A percentile compares a stretch with the other conserved stretches of the same genome.
Conservation (phyloP, 1,284 basidiomycete species). For the Hortiboletus rubellus region DNA sequence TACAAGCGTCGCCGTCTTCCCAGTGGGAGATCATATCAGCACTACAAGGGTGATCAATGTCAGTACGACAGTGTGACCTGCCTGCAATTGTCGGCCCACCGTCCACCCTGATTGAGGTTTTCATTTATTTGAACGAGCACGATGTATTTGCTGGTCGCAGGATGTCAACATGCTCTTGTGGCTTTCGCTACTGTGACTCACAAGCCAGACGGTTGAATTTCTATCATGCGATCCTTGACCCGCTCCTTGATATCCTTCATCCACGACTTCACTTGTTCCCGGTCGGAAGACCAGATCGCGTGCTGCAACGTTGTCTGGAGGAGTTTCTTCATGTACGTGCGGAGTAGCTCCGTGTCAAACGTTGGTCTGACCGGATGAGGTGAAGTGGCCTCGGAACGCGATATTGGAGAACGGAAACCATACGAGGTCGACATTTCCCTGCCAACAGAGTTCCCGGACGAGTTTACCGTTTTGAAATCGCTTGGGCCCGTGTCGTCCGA, state of each 20-base stretch:
- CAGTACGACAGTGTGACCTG: conserved; percentile 7
- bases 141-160: conserved; percentile 67
- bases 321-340: conserved; percentile 77
- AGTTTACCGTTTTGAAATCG: not conserved
- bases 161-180: conserved; percentile 17
- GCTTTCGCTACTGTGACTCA: conserved; percentile 43
- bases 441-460: not conserved
- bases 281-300: conserved; percentile 65
- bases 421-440: conserved; percentile 28
- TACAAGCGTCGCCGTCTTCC: conserved; percentile 34
- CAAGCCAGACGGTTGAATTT: conserved; percentile 77
- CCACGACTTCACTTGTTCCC: conserved; percentile 68
- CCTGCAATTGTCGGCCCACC: conserved; percentile 45
- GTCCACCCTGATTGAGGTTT: conserved; percentile 76
- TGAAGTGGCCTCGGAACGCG: conserved; percentile 36
- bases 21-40: conserved; percentile 40
- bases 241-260: conserved; percentile 80
- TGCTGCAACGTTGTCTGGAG: conserved; percentile 64
- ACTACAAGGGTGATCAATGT: conserved; percentile 28
- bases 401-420: conserved; percentile 35
- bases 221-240: conserved; percentile 79
- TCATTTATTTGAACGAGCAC: conserved; percentile 80
- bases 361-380: conserved; percentile 41
- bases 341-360: conserved; percentile 72
- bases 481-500: not conserved